Evolutionary conservation across 805 yeast species (phyloP), one percentile per base, ranked within the genome.

Genomic region (Candida michaelii): DNA sequence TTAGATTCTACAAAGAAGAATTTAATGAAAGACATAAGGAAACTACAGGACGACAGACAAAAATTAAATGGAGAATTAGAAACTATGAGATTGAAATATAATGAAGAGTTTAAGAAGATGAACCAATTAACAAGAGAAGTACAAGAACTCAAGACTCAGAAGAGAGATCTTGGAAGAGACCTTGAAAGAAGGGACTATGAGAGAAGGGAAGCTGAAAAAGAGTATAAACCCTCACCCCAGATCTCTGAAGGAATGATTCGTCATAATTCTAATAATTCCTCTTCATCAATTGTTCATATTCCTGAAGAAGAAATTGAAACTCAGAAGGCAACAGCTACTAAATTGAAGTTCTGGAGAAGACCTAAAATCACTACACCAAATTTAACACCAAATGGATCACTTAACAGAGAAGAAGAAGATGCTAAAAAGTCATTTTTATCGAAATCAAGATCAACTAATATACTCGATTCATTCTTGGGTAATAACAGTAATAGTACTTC

Each of bases 361-460:
- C 72, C 71, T 8, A 69, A 68, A 47, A 57, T 64, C 5, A 50
- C 46, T 23, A 41, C 33, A 16, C 39, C 30, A 17, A 19, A 43
- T 7, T n/a, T 15, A 8, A 29, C 30, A 12, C 33, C 43, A 15
- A 36, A 35, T 25, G 39, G 27, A 36, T 35, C 42, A 6, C 45
- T 46, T 8, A 35, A 30, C 18, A 31, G 32, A 32, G 35, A 27
- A 14, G 47, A 39, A n/a, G 50, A 46, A 5, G 52, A 49, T 9
- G 23, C 21, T 10, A 19, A 16, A 5, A 36, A 43, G 35, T 24
- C 30, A 21, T 42, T 40, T 3, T 34, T 38, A n/a, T 39, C 72
- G 29, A 76, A 73, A 50, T 69, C 80, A 2, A 60, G 75, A 39
- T 75, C 81, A 1, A 63, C 78, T 1, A 74, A 74, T 42, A 63